Evolutionary conservation across 139 green algal species (phyloP).

Genomic region (Klebsormidium nitens): DNA sequence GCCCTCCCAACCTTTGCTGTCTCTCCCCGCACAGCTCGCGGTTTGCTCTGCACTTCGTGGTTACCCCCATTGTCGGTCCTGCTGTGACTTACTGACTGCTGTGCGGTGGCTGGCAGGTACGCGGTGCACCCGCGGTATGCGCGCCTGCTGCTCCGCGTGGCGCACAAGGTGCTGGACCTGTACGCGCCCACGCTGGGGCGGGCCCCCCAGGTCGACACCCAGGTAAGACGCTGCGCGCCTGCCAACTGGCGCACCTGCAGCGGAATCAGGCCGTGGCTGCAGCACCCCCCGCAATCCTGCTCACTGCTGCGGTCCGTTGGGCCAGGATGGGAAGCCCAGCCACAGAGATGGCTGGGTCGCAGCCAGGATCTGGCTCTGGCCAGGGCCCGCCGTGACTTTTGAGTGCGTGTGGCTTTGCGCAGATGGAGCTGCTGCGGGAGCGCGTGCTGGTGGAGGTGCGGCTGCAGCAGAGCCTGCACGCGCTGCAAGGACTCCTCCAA

Average conservation of each 20-base stretch:
- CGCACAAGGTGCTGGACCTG: conserved; percentile 1
- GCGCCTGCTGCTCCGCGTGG: background rate
- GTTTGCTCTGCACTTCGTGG: no score
- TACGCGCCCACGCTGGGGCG: background rate
- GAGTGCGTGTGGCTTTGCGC: background rate
- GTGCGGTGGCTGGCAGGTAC: no score
- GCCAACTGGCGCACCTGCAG: background rate
- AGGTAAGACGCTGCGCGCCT: conserved; percentile 2
- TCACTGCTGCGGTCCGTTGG: no score
- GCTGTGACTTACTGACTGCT: background rate
- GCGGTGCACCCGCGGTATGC: conserved; percentile 4
- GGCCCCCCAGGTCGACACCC: background rate
- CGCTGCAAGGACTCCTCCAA: conserved; percentile 8
- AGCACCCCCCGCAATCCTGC: no score
- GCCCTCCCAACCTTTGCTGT: no score
- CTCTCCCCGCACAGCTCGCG: no score
- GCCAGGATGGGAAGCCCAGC: no score
- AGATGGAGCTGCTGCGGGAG: conserved; percentile 10
- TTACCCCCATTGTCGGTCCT: no score
- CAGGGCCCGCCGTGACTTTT: background rate
- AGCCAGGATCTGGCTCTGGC: no score
- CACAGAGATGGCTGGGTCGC: no score
- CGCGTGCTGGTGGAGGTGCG: background rate
- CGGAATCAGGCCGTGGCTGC: background rate
- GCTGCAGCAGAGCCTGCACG: background rate